Percentiles rank a stretch among this genome's conserved stretches.
Evolutionary conservation across 148 eudicot species (phyloP).

Genomic region (Polygonum aviculare): DNA sequence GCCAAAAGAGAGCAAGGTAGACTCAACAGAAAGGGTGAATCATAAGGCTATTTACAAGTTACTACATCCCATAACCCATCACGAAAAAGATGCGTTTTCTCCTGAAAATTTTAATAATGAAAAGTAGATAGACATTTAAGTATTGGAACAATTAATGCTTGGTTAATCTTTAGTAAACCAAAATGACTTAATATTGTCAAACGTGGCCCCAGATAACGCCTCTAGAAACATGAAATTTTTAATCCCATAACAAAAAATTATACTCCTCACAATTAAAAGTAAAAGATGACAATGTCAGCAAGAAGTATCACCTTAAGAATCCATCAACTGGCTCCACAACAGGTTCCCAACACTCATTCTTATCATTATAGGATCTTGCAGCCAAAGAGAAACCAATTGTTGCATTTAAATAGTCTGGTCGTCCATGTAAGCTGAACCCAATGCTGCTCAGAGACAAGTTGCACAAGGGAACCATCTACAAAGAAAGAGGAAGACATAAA

Average conservation of each 20-base stretch:
- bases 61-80: neutral
- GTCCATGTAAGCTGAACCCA: conserved; percentile 69
- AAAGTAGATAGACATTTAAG: neutral
- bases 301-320: conserved; percentile 53
- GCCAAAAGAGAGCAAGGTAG: neutral
- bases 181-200: neutral
- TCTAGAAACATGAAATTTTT: neutral
- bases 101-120: neutral
- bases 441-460: conserved; percentile 72
- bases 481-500: conserved; percentile 2
- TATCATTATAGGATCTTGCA: conserved; percentile 91
- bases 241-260: neutral
- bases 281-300: neutral
- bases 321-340: conserved; percentile 93
- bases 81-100: neutral
- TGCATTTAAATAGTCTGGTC: conserved; percentile 54
- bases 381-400: conserved; percentile 70
- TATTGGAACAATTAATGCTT: neutral
- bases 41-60: neutral
- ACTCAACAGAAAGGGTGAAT: neutral
- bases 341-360: conserved; percentile 94
- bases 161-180: neutral
- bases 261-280: neutral
- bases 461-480: conserved; percentile 90
- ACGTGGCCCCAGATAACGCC: neutral